These are phyloP conservation scores for Pichia kudriavzevii DNA, from an alignment of 1,139 yeast species.

Conservation along the genomic window DNA sequence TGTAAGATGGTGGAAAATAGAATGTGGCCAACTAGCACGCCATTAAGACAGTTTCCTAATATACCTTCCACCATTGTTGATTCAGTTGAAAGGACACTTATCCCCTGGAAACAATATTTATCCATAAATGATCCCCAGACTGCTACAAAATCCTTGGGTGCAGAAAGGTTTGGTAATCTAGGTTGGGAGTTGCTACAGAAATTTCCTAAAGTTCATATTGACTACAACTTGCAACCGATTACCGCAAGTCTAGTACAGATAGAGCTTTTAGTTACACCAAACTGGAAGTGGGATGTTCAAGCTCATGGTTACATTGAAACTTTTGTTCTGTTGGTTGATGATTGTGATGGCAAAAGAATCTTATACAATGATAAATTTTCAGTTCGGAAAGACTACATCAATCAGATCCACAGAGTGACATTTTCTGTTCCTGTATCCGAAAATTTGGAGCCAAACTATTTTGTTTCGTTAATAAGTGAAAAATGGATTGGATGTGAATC, in stretches of 20 bases:
- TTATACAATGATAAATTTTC: slow-evolving; percentile 50
- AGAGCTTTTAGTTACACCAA: slow-evolving; percentile 59
- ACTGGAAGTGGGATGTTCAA: slow-evolving; percentile 66
- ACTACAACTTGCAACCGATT: slow-evolving; percentile 66
- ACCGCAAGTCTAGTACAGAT: slow-evolving; percentile 60
- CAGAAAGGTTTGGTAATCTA: slow-evolving; percentile 56
- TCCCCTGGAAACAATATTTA: slow-evolving; percentile 79
- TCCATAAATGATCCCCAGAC: slow-evolving; percentile 57
- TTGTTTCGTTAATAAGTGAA: slow-evolving; percentile 67
- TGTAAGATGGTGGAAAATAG: slow-evolving; percentile 77
- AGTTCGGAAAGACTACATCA: slow-evolving; percentile 42
- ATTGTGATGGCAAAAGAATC: slow-evolving; percentile 73
- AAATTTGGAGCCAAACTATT: slow-evolving; percentile 69
- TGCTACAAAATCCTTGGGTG: slow-evolving; percentile 73
- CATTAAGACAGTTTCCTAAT: slow-evolving; percentile 70
- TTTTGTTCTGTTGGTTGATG: slow-evolving; percentile 70
- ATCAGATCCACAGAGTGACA: slow-evolving; percentile 51
- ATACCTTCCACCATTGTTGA: slow-evolving; percentile 65
- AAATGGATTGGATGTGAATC: slow-evolving; percentile 77
- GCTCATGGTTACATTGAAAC: slow-evolving; percentile 61
- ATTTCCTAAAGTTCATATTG: slow-evolving; percentile 60
- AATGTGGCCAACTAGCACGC: slow-evolving; percentile 80
- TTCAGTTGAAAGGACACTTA: slow-evolving; percentile 70
- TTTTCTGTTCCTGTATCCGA: slow-evolving; percentile 55
- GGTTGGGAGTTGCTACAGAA: slow-evolving; percentile 58